Percentiles rank a stretch among this genome's conserved stretches.
Conservation (phyloP, 164 flowering plant species). For the Vitis riparia region DNA sequence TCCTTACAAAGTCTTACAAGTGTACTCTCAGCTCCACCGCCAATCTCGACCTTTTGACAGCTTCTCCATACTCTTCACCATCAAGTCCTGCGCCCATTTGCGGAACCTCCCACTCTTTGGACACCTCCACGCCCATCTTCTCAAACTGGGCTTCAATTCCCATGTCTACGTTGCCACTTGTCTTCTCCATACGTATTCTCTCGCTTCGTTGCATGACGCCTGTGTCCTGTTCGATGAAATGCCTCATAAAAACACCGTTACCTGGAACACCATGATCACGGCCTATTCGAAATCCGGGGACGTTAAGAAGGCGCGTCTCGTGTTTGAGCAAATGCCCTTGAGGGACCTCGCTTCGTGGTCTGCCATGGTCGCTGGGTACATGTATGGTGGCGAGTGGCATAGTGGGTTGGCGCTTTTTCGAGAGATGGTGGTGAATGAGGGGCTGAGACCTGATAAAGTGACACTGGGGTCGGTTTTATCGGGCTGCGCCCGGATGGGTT, state of each 20-base stretch:
- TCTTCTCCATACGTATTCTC: constrained; percentile 35
- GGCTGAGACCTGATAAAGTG: constrained; percentile 44
- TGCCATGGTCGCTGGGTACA: constrained; percentile 56
- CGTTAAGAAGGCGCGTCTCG: constrained; percentile 27
- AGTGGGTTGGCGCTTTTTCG: constrained; percentile 42
- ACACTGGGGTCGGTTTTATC: constrained; percentile 40
- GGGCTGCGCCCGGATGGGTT: constrained; percentile 50
- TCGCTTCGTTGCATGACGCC: constrained; percentile 33
- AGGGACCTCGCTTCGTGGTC: constrained; percentile 59
- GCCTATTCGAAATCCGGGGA: constrained; percentile 45
- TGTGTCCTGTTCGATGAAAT: constrained; percentile 62
- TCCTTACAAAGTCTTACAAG: constrained; percentile 38
- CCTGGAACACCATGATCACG: constrained; percentile 67
- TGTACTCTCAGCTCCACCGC: constrained; percentile 53
- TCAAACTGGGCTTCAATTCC: constrained; percentile 43
- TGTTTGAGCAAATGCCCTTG: constrained; percentile 50
- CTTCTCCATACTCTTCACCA: constrained; percentile 44
- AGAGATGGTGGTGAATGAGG: constrained; percentile 36
- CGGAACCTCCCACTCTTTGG: constrained; percentile 21
- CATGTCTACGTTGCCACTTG: constrained; percentile 57
- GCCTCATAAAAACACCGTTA: constrained; percentile 45
- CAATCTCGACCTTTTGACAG: constrained; percentile 38
- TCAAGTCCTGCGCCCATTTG: constrained; percentile 42
- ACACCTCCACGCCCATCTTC: constrained; percentile 58
- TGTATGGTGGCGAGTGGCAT: constrained; percentile 27